Evolutionary conservation across 116 monocot species (phyloP), one percentile per base, ranked within the genome.

Genomic region (Trichopus zeylanicus): DNA sequence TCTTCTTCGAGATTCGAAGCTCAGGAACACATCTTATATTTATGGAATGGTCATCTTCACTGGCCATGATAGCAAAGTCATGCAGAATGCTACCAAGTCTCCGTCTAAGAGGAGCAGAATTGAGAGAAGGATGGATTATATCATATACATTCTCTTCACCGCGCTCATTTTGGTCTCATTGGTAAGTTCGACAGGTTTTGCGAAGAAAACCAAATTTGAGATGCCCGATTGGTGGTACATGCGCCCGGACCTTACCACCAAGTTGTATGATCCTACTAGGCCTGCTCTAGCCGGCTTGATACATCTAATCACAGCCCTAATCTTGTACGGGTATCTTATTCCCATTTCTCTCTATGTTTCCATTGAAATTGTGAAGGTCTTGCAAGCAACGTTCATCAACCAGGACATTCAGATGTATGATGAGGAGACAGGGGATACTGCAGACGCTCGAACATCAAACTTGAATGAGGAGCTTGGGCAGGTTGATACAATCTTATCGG

Each of bases 381-480:
- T 67, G 42, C 77, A 77, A 63, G 77, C 77, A 34, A 57, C 52
- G 62, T 72, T 77, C 58, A 77, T 77, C 31, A 63, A 77, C 25
- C 60, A 67, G 19, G 77, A 77, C 42, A 55, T 77, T 60, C 67
- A 71, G 39, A 71, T 72, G 77, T 77, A 61, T 63, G 77, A 77
- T 67, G 77, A 77, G 18, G 71, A 77, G 23, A 61, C 66, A 12
- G 71, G 71, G 6, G 71, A 62, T 7, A 62, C 62, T 8, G 71
- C 71, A 16, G 49, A 42, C 4, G 77, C 77, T 0, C 25, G 77
- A 56, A 77, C 77, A 3, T 77, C 77, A 29, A 77, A 77, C 53
- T 53, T 77, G 32, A 77, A 77, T 63, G 77, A 78, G 52, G 72
- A 78, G 49, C 72, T 78, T 46, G 78, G 78, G 67, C 77, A 71